phyloP scores from a whole-genome alignment of 768 basidiomycete species.

The Suillus cothurnatus region DNA sequence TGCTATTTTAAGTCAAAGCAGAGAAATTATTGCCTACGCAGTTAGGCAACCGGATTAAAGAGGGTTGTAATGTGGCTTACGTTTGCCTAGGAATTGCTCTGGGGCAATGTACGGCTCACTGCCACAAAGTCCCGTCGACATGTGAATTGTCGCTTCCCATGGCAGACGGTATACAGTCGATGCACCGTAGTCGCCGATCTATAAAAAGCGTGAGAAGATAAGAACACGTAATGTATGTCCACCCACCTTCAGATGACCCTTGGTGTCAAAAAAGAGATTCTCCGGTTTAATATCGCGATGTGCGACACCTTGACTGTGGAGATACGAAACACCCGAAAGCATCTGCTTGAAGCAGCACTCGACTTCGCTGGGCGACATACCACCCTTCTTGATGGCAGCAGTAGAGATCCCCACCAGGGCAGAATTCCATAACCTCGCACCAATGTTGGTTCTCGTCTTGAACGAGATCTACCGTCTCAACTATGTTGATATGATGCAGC shows the following conservation, averaged over 20 bases:
- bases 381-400: constrained; percentile 98
- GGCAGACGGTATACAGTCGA: constrained; percentile 99
- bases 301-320: constrained; percentile 96
- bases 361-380: constrained; percentile 88
- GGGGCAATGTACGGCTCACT: constrained; percentile 99
- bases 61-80: constrained; percentile 58
- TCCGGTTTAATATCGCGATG: constrained; percentile 99
- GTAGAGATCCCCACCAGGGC: constrained; percentile 96
- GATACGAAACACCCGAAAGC: constrained; percentile 81
- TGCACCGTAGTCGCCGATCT: constrained; percentile 99
- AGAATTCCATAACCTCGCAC: constrained; percentile 99
- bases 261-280: constrained; percentile 92
- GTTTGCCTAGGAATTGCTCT: constrained; percentile 95
- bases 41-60: constrained; percentile 42
- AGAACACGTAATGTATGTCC: not conserved
- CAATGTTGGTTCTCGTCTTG: constrained; percentile 96
- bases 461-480: constrained; percentile 99
- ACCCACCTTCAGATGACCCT: constrained; percentile 89
- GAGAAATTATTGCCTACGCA: constrained; percentile 25
- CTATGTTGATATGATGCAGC: constrained; percentile 89
- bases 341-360: constrained; percentile 99
- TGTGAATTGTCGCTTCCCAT: constrained; percentile 96
- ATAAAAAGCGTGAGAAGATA: constrained; percentile 19
- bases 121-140: constrained; percentile 96
- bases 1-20: constrained; percentile 49